These are phyloP conservation scores for Acer campestre DNA, from an alignment of 345 rosid genomes.

Conservation along the genomic window DNA sequence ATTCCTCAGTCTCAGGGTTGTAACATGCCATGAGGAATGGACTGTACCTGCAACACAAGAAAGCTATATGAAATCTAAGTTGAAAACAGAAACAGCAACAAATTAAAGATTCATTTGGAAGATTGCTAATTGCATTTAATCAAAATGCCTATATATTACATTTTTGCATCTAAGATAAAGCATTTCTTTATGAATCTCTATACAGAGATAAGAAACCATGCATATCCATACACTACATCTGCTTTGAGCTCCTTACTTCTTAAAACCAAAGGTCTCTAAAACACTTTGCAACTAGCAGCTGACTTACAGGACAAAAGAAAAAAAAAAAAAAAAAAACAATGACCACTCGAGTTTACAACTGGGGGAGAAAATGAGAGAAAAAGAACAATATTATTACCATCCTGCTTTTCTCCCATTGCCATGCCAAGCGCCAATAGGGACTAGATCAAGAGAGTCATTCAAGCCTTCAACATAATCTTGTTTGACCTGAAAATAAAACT, in stretches of 20 bases:
- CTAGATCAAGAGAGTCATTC: constrained; percentile 83
- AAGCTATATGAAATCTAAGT: neutral
- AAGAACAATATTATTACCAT: constrained; percentile 55
- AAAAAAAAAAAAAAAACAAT: neutral
- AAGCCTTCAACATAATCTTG: constrained; percentile 86
- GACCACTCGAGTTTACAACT: neutral
- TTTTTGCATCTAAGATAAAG: neutral
- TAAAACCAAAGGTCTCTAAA: neutral
- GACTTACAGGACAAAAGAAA: neutral
- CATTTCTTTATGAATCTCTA: neutral
- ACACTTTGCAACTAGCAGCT: neutral
- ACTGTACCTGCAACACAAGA: constrained; percentile 61
- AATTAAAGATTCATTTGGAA: neutral
- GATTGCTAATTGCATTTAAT: neutral
- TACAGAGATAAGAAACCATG: neutral
- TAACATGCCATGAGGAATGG: constrained; percentile 96
- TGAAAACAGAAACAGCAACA: neutral
- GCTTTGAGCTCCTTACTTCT: neutral
- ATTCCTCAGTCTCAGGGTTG: constrained; percentile 79
- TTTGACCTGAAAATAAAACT: constrained; percentile 59
- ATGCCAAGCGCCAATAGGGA: constrained; percentile 96
- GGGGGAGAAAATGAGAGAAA: neutral
- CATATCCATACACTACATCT: neutral
- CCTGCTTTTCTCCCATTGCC: constrained; percentile 95
- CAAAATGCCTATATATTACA: neutral